phyloP scores from a whole-genome alignment of 192 early-diverging fungal species.

The Coemansia sp. region DNA sequence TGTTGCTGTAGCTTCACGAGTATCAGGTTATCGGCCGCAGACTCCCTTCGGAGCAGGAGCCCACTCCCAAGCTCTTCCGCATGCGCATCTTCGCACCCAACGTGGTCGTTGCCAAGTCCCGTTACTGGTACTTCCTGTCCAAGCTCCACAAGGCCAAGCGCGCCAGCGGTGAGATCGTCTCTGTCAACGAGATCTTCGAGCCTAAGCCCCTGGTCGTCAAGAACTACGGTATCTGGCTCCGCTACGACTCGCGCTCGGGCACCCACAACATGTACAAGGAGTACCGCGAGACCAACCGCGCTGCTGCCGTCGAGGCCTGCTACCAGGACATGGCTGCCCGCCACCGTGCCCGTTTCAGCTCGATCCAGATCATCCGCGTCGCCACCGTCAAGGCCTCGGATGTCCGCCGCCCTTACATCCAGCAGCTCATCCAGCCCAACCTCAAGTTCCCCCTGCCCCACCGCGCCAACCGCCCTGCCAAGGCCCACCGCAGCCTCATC shows the following conservation, averaged over 20 bases:
- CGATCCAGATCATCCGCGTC: conserved; percentile 99
- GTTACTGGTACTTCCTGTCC: conserved; percentile 99
- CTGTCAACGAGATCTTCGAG: conserved; percentile 97
- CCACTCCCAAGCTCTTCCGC: conserved; percentile 93
- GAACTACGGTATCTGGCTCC: conserved; percentile 99
- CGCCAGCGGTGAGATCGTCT: conserved; percentile 96
- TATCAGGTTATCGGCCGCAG: conserved; percentile 94
- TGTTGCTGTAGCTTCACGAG: conserved; percentile 56
- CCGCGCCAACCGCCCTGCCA: conserved; percentile 82
- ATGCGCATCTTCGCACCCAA: conserved; percentile 99
- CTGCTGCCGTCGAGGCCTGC: conserved; percentile 67
- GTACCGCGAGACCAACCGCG: conserved; percentile 95
- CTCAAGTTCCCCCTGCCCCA: conserved; percentile 99
- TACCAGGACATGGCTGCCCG: conserved; percentile 99
- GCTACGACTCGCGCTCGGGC: conserved; percentile 98
- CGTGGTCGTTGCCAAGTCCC: conserved; percentile 96
- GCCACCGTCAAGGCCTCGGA: conserved; percentile 84
- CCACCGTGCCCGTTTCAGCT: conserved; percentile 96
- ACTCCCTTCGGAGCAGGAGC: conserved; percentile 87
- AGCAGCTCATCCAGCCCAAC: conserved; percentile 84
- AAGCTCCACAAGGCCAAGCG: conserved; percentile 99
- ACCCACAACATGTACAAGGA: conserved; percentile 99
- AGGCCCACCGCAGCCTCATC: conserved; percentile 81
- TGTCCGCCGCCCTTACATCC: conserved; percentile 97
- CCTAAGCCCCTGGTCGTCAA: conserved; percentile 88